Evolutionary conservation across 192 early-diverging fungal genomes (phyloP).

Genomic region (Coemansia sp.): DNA sequence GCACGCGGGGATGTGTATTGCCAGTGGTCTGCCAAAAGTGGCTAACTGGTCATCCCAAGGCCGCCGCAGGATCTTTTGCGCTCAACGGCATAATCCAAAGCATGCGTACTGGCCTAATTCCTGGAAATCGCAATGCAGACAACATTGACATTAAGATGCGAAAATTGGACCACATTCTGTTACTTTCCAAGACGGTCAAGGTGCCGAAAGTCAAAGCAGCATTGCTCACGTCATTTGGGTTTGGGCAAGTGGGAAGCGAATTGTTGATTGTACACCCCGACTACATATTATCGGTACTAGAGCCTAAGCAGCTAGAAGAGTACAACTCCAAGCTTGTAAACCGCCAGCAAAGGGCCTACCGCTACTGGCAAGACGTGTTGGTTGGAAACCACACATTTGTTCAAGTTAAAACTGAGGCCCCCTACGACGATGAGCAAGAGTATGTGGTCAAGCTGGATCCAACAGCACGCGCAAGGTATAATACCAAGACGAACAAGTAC

Average conservation of each 20-base stretch:
- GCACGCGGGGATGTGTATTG: conserved; percentile 73
- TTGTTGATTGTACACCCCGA: conserved; percentile 68
- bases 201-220: conserved; percentile 60
- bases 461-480: conserved; percentile 10
- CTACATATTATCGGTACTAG: conserved; percentile 54
- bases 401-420: conserved; percentile 18
- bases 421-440: conserved; percentile 22
- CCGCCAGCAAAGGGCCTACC: conserved; percentile 13
- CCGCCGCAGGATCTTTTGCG: conserved; percentile 96
- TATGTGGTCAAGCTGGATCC: conserved; percentile 17
- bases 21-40: conserved; percentile 89
- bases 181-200: conserved; percentile 63
- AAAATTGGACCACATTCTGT: conserved; percentile 74
- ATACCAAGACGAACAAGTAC: conserved; percentile 16
- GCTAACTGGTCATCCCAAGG: conserved; percentile 94
- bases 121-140: conserved; percentile 84
- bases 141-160: conserved; percentile 53
- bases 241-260: conserved; percentile 72
- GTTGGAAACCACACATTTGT: conserved; percentile 20
- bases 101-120: conserved; percentile 79
- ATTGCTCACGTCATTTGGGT: conserved; percentile 69
- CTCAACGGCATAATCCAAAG: conserved; percentile 87
- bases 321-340: conserved; percentile 1
- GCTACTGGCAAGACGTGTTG: conserved; percentile 39
- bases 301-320: conserved; percentile 4